Percentiles rank a stretch among this genome's conserved stretches.
Conservation (phyloP, 2,329 filamentous ascomycete species). For the Xenoacremonium recifei region DNA sequence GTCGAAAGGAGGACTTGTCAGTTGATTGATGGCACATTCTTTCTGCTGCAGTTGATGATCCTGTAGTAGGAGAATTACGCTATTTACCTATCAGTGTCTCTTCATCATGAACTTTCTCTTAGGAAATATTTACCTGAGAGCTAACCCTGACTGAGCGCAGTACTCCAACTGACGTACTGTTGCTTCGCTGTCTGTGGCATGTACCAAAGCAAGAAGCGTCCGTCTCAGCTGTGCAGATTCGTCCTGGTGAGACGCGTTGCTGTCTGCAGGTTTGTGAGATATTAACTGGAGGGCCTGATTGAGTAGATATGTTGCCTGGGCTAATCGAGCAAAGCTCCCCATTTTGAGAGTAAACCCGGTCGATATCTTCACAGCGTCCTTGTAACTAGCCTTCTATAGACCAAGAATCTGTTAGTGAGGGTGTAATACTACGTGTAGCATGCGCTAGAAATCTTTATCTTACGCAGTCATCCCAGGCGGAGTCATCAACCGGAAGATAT, state of each 20-base stretch:
- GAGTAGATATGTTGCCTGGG: constrained; percentile 8
- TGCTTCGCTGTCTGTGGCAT: constrained; percentile 4
- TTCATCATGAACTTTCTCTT: background rate
- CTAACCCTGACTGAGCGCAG: constrained; percentile 5
- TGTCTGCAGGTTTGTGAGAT: background rate
- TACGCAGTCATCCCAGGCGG: constrained; percentile 4
- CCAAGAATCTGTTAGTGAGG: background rate
- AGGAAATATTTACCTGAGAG: background rate
- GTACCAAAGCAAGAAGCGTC: constrained; percentile 4
- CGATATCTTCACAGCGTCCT: constrained; percentile 5
- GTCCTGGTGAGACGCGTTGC: background rate
- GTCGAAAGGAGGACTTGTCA: background rate
- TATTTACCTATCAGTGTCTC: background rate
- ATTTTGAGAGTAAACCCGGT: constrained; percentile 5
- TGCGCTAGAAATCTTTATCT: background rate
- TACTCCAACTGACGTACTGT: constrained; percentile 2
- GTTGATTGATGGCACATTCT: background rate
- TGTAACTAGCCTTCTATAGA: background rate
- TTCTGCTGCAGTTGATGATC: background rate
- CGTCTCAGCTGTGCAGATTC: constrained; percentile 6
- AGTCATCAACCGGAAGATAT: constrained; percentile 7
- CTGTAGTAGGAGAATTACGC: constrained; percentile 6
- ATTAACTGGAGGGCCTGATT: constrained; percentile 4
- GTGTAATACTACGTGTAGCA: background rate
- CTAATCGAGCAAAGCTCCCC: constrained; percentile 5